These are phyloP conservation scores for Pterulicium gracile DNA, from an alignment of 1,284 basidiomycete species.

Conservation along the genomic window DNA sequence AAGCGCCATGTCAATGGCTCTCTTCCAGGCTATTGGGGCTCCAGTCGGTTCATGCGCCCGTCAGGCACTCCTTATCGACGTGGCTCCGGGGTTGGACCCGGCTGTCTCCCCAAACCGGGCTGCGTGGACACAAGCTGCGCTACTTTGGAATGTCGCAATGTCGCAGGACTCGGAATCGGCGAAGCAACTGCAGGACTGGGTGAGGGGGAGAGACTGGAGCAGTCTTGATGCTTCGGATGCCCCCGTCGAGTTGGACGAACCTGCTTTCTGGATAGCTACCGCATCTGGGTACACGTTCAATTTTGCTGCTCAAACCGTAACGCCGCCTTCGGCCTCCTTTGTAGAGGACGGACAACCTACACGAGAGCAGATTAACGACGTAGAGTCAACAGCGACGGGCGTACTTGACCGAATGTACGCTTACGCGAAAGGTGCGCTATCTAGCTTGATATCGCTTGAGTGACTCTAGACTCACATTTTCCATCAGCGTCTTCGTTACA, in stretches of 20 bases:
- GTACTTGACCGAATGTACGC: slow-evolving; percentile 49
- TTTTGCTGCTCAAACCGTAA: slow-evolving; percentile 44
- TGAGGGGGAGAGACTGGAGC: slow-evolving; percentile 36
- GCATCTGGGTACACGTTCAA: slow-evolving; percentile 45
- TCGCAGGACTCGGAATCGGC: slow-evolving; percentile 33
- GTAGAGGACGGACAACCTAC: slow-evolving; percentile 33
- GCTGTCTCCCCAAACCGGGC: slow-evolving; percentile 35
- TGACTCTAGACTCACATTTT: slow-evolving; percentile 6
- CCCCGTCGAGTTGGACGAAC: slow-evolving; percentile 19
- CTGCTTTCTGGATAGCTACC: slow-evolving; percentile 25
- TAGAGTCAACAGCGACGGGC: slow-evolving; percentile 25
- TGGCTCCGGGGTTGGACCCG: slow-evolving; percentile 33
- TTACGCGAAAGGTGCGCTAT: slow-evolving; percentile 45
- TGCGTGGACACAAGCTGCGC: slow-evolving; percentile 42
- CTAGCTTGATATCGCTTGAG: too few relatives aligned
- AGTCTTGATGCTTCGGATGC: slow-evolving; percentile 28
- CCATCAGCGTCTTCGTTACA: slow-evolving; percentile 44
- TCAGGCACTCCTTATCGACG: slow-evolving; percentile 46
- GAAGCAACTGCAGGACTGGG: slow-evolving; percentile 31
- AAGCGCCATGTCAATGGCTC: slow-evolving; percentile 12
- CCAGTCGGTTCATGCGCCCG: slow-evolving; percentile 37
- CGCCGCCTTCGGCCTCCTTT: slow-evolving; percentile 33
- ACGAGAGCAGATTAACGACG: slow-evolving; percentile 30
- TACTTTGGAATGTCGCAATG: slow-evolving; percentile 48
- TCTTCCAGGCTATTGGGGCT: slow-evolving; percentile 40